A percentile compares a stretch with the other conserved stretches of the same genome.
Conservation (phyloP, 495 filamentous ascomycete genomes). For the Paragyromitra xinjiangensis region DNA sequence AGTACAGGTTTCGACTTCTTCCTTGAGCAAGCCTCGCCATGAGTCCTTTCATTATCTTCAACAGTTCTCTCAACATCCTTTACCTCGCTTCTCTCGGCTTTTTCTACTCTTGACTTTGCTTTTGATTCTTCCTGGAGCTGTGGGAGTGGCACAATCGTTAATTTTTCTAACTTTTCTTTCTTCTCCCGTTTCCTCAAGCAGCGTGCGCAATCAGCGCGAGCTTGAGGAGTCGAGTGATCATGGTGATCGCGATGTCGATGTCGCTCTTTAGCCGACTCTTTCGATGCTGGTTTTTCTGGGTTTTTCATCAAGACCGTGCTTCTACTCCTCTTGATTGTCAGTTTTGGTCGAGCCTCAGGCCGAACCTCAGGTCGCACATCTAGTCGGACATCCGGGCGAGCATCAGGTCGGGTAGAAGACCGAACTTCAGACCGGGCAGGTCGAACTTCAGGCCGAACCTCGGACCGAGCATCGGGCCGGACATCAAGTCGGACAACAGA, state of each 20-base stretch:
- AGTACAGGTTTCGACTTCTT: constrained; percentile 47
- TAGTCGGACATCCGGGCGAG: not conserved
- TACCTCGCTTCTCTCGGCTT: constrained; percentile 30
- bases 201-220: constrained; percentile 48
- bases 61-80: constrained; percentile 26
- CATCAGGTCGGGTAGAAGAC: not conserved
- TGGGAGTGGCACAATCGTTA: constrained; percentile 38
- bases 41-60: constrained; percentile 29
- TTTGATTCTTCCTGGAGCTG: constrained; percentile 18
- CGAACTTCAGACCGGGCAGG: not conserved
- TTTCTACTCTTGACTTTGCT: constrained; percentile 12
- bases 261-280: constrained; percentile 46
- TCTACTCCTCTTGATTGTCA: constrained; percentile 47
- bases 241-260: constrained; percentile 55
- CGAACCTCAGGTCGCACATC: not conserved
- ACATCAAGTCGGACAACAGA: not conserved
- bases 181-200: constrained; percentile 50
- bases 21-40: constrained; percentile 20
- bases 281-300: constrained; percentile 18
- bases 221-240: constrained; percentile 54
- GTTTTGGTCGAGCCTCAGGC: constrained; percentile 32
- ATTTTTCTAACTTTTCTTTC: constrained; percentile 49
- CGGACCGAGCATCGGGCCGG: not conserved
- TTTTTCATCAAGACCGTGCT: constrained; percentile 45
- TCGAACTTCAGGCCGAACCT: not conserved